Conservation (phyloP, 768 basidiomycete genomes). For the Suillus weaverae region DNA sequence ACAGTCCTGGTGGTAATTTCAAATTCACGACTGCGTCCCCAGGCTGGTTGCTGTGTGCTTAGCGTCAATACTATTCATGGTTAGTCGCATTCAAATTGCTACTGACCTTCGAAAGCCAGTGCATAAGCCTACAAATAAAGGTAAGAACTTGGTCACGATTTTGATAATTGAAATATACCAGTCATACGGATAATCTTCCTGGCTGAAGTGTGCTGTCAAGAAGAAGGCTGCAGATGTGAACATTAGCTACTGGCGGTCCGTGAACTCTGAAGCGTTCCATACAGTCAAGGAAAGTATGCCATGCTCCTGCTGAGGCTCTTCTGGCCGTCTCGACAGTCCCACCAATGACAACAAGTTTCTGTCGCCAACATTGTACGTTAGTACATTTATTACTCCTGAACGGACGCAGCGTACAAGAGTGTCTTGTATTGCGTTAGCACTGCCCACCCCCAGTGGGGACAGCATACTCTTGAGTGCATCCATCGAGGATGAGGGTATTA, state of each 20-base stretch:
- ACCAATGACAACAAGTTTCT: slow-evolving; percentile 91
- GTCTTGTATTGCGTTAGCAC: slow-evolving; percentile 71
- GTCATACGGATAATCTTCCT: slow-evolving; percentile 86
- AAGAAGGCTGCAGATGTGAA: slow-evolving; percentile 63
- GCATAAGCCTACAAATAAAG: slow-evolving; percentile 64
- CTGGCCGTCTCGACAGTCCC: slow-evolving; percentile 87
- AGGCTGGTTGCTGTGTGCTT: slow-evolving; percentile 79
- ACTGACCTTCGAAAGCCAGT: slow-evolving; percentile 80
- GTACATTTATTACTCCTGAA: not conserved
- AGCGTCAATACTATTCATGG: slow-evolving; percentile 17
- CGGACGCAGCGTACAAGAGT: slow-evolving; percentile 55
- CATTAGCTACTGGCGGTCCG: slow-evolving; percentile 13
- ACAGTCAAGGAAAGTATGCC: slow-evolving; percentile 92
- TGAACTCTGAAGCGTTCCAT: slow-evolving; percentile 7
- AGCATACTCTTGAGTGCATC: slow-evolving; percentile 69
- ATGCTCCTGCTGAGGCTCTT: slow-evolving; percentile 77
- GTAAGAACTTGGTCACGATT: slow-evolving; percentile 12
- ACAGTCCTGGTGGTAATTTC: slow-evolving; percentile 83
- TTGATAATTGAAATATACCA: slow-evolving; percentile 47
- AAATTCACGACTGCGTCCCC: slow-evolving; percentile 86
- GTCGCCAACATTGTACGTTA: slow-evolving; percentile 9
- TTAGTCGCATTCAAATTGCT: slow-evolving; percentile 11
- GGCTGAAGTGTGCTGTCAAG: slow-evolving; percentile 84
- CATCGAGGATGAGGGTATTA: slow-evolving; percentile 41
- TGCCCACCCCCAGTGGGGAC: slow-evolving; percentile 62